A percentile compares a stretch with the other conserved stretches of the same genome.
phyloP scores from a whole-genome alignment of 257 asterid species.

The Nicotiana knightiana region DNA sequence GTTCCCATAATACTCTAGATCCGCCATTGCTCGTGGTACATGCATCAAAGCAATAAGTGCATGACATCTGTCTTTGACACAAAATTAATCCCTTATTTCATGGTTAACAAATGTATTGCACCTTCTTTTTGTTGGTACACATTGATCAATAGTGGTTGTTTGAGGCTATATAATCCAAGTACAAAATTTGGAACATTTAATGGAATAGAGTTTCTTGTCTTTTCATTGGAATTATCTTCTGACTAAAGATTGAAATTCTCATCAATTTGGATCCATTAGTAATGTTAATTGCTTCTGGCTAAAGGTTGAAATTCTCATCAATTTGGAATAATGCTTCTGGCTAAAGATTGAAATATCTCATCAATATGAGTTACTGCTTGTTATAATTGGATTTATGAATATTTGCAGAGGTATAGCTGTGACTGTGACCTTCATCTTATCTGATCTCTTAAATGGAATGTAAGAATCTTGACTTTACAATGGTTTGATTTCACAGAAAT shows the following conservation, averaged over 20 bases:
- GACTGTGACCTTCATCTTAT: not conserved
- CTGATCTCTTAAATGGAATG: not conserved
- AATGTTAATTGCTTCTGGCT: too few species aligned
- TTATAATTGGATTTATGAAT: too few species aligned
- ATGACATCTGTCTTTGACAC: not conserved
- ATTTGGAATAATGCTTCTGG: too few species aligned
- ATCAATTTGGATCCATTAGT: too few species aligned
- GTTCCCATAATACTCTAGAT: too few species aligned
- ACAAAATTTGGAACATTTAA: too few species aligned
- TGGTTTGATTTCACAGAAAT: slow-evolving; percentile 41
- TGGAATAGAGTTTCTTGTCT: too few species aligned
- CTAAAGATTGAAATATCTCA: too few species aligned
- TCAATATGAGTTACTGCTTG: too few species aligned
- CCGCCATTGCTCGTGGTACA: not conserved
- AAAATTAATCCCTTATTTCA: not conserved
- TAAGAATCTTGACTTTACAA: not conserved
- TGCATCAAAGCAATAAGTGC: not conserved
- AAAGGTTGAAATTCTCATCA: too few species aligned
- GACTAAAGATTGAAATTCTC: too few species aligned
- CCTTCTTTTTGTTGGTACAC: not conserved
- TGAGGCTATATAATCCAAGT: not conserved
- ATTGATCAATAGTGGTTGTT: not conserved
- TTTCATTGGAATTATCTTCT: too few species aligned
- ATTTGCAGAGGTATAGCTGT: not conserved
- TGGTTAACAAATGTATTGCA: not conserved